Evolutionary conservation across 768 basidiomycete genomes (phyloP).

Genomic region (Arthromyces matolae): DNA sequence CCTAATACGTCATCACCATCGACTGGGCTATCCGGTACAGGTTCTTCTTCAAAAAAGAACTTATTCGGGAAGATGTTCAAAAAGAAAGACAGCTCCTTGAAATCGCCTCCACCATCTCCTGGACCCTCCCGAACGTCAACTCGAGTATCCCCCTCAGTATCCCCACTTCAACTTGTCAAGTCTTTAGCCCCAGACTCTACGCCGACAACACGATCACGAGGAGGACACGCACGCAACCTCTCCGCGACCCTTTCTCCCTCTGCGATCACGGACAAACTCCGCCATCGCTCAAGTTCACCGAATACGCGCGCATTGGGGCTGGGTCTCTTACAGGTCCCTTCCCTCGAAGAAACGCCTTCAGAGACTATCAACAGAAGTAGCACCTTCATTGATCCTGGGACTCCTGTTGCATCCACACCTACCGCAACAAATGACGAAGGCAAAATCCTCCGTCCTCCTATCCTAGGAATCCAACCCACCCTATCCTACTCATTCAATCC

Average conservation of each 20-base stretch:
- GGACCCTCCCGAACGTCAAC: slow-evolving; percentile 26
- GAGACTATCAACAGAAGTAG: neutral
- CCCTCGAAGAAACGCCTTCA: slow-evolving; percentile 8
- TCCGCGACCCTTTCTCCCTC: slow-evolving; percentile 11
- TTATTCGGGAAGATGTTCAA: slow-evolving; percentile 76
- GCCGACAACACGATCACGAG: slow-evolving; percentile 10
- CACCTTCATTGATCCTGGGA: neutral
- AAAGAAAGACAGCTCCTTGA: slow-evolving; percentile 25
- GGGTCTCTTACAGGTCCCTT: slow-evolving; percentile 13
- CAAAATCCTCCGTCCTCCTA: slow-evolving; percentile 31
- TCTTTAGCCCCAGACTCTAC: slow-evolving; percentile 11
- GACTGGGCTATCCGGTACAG: slow-evolving; percentile 1
- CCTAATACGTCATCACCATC: neutral
- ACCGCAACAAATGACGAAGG: slow-evolving; percentile 6
- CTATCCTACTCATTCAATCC: slow-evolving; percentile 43
- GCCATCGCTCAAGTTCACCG: slow-evolving; percentile 19
- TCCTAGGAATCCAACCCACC: slow-evolving; percentile 66
- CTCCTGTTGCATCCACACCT: neutral
- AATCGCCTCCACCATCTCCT: slow-evolving; percentile 24
- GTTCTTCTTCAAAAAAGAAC: slow-evolving; percentile 39
- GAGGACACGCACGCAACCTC: slow-evolving; percentile 14
- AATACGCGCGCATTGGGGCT: slow-evolving; percentile 12
- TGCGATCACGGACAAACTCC: slow-evolving; percentile 6
- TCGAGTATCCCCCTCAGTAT: slow-evolving; percentile 5
- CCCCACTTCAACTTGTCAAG: slow-evolving; percentile 9